Conservation (phyloP, 2,329 filamentous ascomycete genomes). For the Trichoderma citrinoviride region DNA sequence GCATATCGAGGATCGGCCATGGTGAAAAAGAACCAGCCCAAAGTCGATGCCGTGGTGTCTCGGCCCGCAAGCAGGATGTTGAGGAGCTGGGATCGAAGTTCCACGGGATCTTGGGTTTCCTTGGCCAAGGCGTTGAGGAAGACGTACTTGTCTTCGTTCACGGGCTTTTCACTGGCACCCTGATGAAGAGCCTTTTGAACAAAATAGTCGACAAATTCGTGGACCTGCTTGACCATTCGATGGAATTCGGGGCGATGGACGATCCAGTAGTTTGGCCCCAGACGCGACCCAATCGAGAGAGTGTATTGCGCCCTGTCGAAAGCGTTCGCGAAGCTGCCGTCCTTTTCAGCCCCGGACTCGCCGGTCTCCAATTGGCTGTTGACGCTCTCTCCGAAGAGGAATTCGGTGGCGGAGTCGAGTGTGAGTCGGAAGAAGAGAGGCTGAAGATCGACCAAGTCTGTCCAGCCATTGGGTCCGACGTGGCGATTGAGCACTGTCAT, state of each 20-base stretch:
- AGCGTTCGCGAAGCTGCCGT: slow-evolving; percentile 34
- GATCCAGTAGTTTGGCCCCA: slow-evolving; percentile 46
- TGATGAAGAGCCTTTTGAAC: slow-evolving; percentile 55
- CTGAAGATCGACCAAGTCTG: slow-evolving; percentile 42
- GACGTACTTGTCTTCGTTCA: slow-evolving; percentile 29
- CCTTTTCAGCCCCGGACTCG: slow-evolving; percentile 28
- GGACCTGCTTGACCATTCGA: slow-evolving; percentile 62
- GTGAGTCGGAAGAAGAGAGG: slow-evolving; percentile 49
- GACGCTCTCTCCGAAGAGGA: slow-evolving; percentile 60
- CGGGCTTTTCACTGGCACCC: slow-evolving; percentile 23
- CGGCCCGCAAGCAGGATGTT: slow-evolving; percentile 49
- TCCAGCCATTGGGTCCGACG: slow-evolving; percentile 36
- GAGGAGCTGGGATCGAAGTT: slow-evolving; percentile 34
- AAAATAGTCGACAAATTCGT: slow-evolving; percentile 67
- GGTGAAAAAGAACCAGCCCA: slow-evolving; percentile 48
- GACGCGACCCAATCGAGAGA: slow-evolving; percentile 52
- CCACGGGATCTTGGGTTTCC: slow-evolving; percentile 33
- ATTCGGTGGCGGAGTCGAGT: slow-evolving; percentile 49
- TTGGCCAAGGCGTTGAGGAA: slow-evolving; percentile 34
- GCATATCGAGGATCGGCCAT: slow-evolving; percentile 39
- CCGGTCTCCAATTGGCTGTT: slow-evolving; percentile 39
- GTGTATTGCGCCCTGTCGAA: slow-evolving; percentile 40
- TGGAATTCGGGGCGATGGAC: slow-evolving; percentile 56
- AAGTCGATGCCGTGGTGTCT: slow-evolving; percentile 52
- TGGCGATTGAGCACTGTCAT: slow-evolving; percentile 27